Conservation (phyloP, 176 grass and related monocot genomes). For the Bonia amplexicaulis region DNA sequence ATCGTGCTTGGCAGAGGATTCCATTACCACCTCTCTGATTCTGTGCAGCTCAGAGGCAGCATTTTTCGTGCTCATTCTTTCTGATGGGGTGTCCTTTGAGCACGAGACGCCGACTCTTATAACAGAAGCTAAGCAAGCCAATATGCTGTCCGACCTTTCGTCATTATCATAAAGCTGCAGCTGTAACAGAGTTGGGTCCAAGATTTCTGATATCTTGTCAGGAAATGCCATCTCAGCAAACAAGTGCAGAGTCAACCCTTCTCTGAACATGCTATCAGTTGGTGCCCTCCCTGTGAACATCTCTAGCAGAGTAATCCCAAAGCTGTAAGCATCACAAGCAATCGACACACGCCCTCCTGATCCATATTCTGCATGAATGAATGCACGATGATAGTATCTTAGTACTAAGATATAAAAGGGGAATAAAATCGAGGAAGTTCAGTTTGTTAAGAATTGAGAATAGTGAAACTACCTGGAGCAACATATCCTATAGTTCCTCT, state of each 20-base stretch:
- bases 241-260: constrained; percentile 5
- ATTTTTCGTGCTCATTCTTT: constrained; percentile 15
- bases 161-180: neutral
- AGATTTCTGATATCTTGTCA: constrained; percentile 21
- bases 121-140: constrained; percentile 9
- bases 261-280: constrained; percentile 19
- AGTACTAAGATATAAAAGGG: neutral
- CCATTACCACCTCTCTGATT: neutral
- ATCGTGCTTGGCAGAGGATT: neutral
- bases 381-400: no score
- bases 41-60: constrained; percentile 11
- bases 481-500: constrained; percentile 29
- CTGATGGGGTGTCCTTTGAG: constrained; percentile 1
- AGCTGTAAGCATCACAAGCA: constrained; percentile 44
- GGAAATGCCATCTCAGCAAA: constrained; percentile 17
- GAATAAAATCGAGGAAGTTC: neutral
- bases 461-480: constrained; percentile 26
- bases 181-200: neutral
- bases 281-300: constrained; percentile 44
- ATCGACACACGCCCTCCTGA: constrained; percentile 1
- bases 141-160: neutral
- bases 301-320: constrained; percentile 37
- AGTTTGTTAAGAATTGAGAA: neutral
- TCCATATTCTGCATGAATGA: no score
- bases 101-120: constrained; percentile 15